Conservation (phyloP, 345 rosid species). For the Angophora floribunda region DNA sequence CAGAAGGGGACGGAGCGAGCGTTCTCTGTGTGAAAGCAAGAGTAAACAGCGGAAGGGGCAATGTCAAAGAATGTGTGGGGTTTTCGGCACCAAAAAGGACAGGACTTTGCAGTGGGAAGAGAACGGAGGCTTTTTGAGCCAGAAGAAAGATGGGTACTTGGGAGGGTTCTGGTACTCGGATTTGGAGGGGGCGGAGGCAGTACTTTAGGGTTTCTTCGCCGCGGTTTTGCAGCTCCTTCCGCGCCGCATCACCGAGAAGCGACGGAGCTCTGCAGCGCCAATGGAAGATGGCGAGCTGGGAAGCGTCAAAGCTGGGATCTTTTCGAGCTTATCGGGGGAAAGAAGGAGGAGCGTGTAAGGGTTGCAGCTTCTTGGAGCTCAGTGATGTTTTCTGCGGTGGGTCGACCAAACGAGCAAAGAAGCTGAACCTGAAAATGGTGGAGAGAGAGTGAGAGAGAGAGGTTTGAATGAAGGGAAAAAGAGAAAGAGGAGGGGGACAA, state of each 20-base stretch:
- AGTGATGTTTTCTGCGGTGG: not conserved
- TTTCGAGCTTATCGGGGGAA: not conserved
- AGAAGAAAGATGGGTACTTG: not conserved
- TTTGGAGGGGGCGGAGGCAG: not conserved
- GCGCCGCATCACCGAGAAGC: not conserved
- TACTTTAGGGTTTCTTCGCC: not conserved
- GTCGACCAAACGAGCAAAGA: not conserved
- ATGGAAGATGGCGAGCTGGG: not conserved
- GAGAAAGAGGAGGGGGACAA: conserved; percentile 7
- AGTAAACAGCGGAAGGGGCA: not conserved
- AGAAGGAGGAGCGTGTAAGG: not conserved
- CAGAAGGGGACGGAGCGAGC: not conserved
- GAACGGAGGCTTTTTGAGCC: not conserved
- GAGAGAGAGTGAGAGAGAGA: not conserved
- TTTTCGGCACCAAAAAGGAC: not conserved
- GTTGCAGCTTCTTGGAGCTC: not conserved
- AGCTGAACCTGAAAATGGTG: not conserved
- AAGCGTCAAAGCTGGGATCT: not conserved
- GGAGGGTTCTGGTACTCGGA: not conserved
- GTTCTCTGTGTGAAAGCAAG: not conserved
- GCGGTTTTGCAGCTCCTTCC: not conserved
- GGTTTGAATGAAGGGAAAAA: not conserved
- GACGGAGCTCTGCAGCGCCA: not conserved
- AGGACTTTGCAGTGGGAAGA: not conserved
- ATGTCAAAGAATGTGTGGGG: not conserved